Conservation (phyloP, 345 rosid species). For the Eucalyptus shirleyi region DNA sequence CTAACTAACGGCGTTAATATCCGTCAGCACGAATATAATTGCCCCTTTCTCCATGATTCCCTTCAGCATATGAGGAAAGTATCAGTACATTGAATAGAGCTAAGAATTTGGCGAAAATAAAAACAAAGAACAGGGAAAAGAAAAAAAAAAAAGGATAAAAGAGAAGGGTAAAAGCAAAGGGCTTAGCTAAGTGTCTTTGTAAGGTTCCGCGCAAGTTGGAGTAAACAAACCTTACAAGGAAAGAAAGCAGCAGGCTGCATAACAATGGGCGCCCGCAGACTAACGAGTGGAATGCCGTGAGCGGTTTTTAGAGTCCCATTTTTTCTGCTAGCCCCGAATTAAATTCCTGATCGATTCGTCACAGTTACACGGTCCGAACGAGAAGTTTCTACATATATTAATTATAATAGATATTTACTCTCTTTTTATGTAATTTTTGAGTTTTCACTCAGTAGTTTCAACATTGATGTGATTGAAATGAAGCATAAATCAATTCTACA, state of each 20-base stretch:
- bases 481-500: neutral
- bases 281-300: neutral
- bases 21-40: neutral
- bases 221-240: neutral
- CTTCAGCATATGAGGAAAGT: neutral
- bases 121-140: neutral
- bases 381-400: neutral
- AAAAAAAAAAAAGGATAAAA: too few species aligned
- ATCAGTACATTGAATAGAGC: neutral
- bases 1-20: neutral
- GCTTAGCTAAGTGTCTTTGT: neutral
- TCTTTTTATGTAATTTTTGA: neutral
- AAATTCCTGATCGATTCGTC: neutral
- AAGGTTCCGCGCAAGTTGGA: neutral
- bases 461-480: neutral
- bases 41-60: neutral
- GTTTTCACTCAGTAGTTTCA: neutral
- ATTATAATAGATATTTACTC: neutral
- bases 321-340: neutral
- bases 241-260: neutral
- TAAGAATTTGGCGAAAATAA: neutral
- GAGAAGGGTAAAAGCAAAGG: neutral
- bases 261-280: neutral
- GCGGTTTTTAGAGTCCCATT: neutral
- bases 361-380: neutral